Base-by-base conservation (phyloP, 164 flowering plant genomes). In the Vitis riparia region DNA sequence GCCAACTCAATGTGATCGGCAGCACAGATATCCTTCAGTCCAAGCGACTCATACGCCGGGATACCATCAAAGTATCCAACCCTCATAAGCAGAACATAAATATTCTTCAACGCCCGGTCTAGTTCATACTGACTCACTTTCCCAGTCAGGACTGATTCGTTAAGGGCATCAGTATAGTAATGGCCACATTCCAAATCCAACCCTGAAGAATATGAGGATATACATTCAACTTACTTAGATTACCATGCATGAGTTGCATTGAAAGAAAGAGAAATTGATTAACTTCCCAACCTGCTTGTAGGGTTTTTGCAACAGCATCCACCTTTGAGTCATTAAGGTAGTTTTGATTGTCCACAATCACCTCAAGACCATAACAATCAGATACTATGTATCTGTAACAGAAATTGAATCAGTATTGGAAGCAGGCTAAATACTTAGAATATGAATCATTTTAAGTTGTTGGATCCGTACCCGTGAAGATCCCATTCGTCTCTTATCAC, bases 41-140 rank as follows among this genome's bases (percentile, higher is more conserved):
- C 72, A 30, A 74, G 65, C 0, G 52, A 29, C 0, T 11, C 5
- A 50, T 3, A 59, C 3, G 55, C 6, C 2, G 61, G 55, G 51
- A 6, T 55, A 11, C 73, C 77, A 66, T 75, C 77, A 49, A 75
- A 75, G 6, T 55, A 67, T 10, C 73, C 73, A 63, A 64, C 57
- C 68, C 73, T 71, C 68, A 56, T 63, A 1, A 62, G 64, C 16
- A 59, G 60, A 32, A 30, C 10, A 19, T 51, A 72, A 0, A 58
- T 30, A 47, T 56, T 9, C 6, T 15, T 51, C 15, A 71, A 6
- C 5, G 61, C 10, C 12, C n/a, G 19, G n/a, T 71, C 67, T 8
- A 64, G 37, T 5, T 65, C 62, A 23, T 3, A 5, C n/a, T 63
- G 65, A 2, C 48, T 52, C 10, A 68, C 71, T 32, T 51, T 30